phyloP scores from a whole-genome alignment of 140 eudicot genomes.

The Flaveria floridana region DNA sequence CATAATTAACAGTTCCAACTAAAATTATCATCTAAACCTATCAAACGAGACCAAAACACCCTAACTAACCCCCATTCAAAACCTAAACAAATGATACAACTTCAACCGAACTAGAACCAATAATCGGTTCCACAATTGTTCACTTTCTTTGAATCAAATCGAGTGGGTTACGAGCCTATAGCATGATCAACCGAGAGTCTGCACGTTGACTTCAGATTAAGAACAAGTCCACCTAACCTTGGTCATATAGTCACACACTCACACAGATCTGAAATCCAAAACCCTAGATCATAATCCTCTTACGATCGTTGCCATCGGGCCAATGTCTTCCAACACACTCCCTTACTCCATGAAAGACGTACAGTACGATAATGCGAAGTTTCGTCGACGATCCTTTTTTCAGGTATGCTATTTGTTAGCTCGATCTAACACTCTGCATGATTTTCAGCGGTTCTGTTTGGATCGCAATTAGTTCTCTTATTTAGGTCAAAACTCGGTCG shows the following conservation, averaged over 20 bases:
- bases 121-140: no score
- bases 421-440: slow-evolving; percentile 25
- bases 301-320: slow-evolving; percentile 10
- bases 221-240: background rate
- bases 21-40: no score
- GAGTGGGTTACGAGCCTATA: no score
- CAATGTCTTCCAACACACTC: slow-evolving; percentile 60
- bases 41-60: no score
- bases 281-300: slow-evolving; percentile 20
- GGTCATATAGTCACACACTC: background rate
- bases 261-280: slow-evolving; percentile 37
- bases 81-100: no score
- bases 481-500: background rate
- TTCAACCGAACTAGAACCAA: no score
- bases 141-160: no score
- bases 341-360: slow-evolving; percentile 79
- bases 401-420: slow-evolving; percentile 43
- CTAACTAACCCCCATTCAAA: no score
- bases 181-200: background rate
- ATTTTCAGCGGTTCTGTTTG: slow-evolving; percentile 5
- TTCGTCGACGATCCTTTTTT: slow-evolving; percentile 66
- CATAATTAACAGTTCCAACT: no score
- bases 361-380: slow-evolving; percentile 82
- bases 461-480: background rate
- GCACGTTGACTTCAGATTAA: background rate